phyloP scores from a whole-genome alignment of 2,329 filamentous ascomycete genomes.

The Claviceps sp. region DNA sequence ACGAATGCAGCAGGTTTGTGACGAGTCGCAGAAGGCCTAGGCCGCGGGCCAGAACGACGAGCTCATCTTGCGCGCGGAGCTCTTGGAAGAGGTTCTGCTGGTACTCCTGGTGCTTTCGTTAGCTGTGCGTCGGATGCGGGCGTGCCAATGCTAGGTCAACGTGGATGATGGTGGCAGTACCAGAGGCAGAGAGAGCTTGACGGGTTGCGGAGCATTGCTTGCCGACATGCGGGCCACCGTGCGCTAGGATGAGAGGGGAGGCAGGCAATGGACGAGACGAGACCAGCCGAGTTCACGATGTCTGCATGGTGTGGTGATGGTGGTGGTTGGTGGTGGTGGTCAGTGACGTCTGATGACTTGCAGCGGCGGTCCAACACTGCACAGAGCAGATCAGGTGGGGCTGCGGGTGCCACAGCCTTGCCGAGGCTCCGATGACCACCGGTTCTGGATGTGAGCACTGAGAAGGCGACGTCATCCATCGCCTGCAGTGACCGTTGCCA shows the following conservation, averaged over 20 bases:
- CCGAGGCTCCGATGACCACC: too few species aligned
- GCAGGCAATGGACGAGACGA: not conserved
- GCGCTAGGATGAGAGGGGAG: not conserved
- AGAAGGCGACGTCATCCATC: not conserved
- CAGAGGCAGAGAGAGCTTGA: slow-evolving; percentile 65
- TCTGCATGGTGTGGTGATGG: not conserved
- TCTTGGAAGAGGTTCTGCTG: slow-evolving; percentile 93
- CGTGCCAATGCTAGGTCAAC: too few species aligned
- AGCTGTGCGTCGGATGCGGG: not conserved
- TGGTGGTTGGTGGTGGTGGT: too few species aligned
- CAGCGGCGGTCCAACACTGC: too few species aligned
- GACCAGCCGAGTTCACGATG: not conserved
- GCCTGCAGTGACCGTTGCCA: not conserved
- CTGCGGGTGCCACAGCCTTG: too few species aligned
- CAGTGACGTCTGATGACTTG: not conserved
- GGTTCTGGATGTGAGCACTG: not conserved
- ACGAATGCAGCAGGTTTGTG: slow-evolving; percentile 92
- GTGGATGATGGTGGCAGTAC: slow-evolving; percentile 10
- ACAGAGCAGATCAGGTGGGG: too few species aligned
- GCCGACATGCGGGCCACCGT: slow-evolving; percentile 32
- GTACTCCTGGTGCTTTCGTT: slow-evolving; percentile 48
- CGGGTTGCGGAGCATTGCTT: slow-evolving; percentile 47
- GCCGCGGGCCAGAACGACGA: slow-evolving; percentile 82
- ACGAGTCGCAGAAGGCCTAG: slow-evolving; percentile 84
- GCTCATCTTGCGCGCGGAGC: slow-evolving; percentile 79